Conservation (phyloP, 257 asterid species). For the Forsythia suspensa region DNA sequence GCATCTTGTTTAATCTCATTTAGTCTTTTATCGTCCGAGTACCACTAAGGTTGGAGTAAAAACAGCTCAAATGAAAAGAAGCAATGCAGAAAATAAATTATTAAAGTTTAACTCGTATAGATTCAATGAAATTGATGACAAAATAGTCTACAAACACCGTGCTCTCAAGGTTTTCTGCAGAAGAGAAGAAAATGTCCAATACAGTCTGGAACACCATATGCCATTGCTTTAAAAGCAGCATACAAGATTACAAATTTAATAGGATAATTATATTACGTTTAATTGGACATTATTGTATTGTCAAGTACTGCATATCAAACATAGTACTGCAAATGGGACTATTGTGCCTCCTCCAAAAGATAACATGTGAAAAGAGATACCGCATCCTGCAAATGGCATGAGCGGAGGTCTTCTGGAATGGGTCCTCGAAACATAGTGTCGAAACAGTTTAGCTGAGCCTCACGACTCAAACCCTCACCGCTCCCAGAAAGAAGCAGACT, state of each 20-base stretch:
- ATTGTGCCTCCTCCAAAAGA: conserved; percentile 57
- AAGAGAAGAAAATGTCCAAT: not conserved
- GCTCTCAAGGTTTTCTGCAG: not conserved
- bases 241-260: conserved; percentile 10
- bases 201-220: not conserved
- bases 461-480: conserved; percentile 43
- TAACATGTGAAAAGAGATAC: conserved; percentile 57
- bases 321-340: not conserved
- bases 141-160: conserved; percentile 12
- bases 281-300: not conserved
- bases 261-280: not conserved
- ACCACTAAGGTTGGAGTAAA: too few relatives aligned
- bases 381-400: conserved; percentile 80
- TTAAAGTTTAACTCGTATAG: not conserved
- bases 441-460: conserved; percentile 68
- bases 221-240: conserved; percentile 9
- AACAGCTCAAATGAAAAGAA: not conserved
- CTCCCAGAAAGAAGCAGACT: conserved; percentile 65
- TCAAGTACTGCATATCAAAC: not conserved
- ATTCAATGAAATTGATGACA: not conserved
- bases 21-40: too few relatives aligned
- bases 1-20: too few relatives aligned
- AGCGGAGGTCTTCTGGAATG: conserved; percentile 71
- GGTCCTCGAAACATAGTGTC: conserved; percentile 70
- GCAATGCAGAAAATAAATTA: not conserved